Evolutionary conservation across 2,329 filamentous ascomycete genomes (phyloP).

Genomic region (Leptosphaerulina australis): DNA sequence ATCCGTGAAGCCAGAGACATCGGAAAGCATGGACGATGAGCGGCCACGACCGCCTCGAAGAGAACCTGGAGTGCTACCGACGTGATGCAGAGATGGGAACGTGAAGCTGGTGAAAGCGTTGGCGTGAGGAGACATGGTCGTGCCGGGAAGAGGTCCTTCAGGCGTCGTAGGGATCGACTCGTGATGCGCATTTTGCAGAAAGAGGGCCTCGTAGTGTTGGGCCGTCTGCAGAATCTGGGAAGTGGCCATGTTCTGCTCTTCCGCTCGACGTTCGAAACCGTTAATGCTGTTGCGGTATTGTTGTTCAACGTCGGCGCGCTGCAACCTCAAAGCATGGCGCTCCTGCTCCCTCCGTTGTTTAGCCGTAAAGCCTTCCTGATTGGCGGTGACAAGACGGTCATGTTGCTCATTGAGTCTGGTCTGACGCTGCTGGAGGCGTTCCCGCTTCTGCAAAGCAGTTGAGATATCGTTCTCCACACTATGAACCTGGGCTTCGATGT

Average conservation of each 20-base stretch:
- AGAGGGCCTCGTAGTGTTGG: slow-evolving; percentile 49
- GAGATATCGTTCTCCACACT: slow-evolving; percentile 68
- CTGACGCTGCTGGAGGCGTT: slow-evolving; percentile 74
- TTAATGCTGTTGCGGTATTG: slow-evolving; percentile 50
- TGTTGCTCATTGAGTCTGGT: slow-evolving; percentile 75
- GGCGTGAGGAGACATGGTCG: slow-evolving; percentile 48
- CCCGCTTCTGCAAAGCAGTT: slow-evolving; percentile 69
- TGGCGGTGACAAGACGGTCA: slow-evolving; percentile 72
- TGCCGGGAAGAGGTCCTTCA: slow-evolving; percentile 64
- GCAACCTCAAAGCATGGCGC: slow-evolving; percentile 45
- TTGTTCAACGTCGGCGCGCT: slow-evolving; percentile 44
- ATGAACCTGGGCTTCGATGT: slow-evolving; percentile 67
- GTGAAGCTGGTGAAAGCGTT: slow-evolving; percentile 47
- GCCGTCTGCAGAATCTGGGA: slow-evolving; percentile 45
- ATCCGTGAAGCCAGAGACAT: slow-evolving; percentile 59
- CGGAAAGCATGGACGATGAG: slow-evolving; percentile 60
- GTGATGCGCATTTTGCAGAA: slow-evolving; percentile 49
- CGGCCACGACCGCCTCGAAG: slow-evolving; percentile 52
- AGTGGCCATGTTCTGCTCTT: slow-evolving; percentile 46
- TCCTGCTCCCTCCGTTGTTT: slow-evolving; percentile 57
- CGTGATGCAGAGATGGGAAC: slow-evolving; percentile 42
- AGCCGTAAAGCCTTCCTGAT: slow-evolving; percentile 67
- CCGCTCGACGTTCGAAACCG: slow-evolving; percentile 47
- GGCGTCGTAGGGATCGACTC: slow-evolving; percentile 59
- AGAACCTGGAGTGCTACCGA: slow-evolving; percentile 44